A percentile compares a stretch with the other conserved stretches of the same genome.
Conservation (phyloP, 1,139 yeast genomes). For the Candida labiduridarum region DNA sequence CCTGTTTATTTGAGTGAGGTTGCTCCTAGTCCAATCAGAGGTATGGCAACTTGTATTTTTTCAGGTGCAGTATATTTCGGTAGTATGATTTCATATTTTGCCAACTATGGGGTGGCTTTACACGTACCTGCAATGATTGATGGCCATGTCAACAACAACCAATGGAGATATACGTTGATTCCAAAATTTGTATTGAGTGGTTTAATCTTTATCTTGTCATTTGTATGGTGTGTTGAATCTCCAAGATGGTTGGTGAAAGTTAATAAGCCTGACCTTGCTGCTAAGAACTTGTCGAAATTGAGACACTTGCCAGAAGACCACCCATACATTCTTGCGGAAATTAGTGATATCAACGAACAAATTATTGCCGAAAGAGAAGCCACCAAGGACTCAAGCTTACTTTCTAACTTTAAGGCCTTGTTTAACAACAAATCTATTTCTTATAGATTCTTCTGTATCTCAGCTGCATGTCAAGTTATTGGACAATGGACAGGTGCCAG, state of each 20-base stretch:
- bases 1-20: constrained; percentile 54
- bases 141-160: constrained; percentile 24
- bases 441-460: constrained; percentile 47
- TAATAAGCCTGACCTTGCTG: constrained; percentile 37
- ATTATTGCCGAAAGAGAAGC: constrained; percentile 43
- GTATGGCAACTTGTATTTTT: constrained; percentile 50
- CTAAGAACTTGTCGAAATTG: constrained; percentile 41
- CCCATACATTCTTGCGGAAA: constrained; percentile 54
- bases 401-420: constrained; percentile 33
- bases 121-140: constrained; percentile 24
- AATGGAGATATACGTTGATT: constrained; percentile 42
- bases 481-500: constrained; percentile 70
- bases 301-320: constrained; percentile 54
- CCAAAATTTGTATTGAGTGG: constrained; percentile 47
- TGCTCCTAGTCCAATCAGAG: constrained; percentile 56
- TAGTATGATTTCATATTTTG: constrained; percentile 53
- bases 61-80: constrained; percentile 62
- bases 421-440: constrained; percentile 37
- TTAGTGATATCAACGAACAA: constrained; percentile 52
- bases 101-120: constrained; percentile 44
- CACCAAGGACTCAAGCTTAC: constrained; percentile 25
- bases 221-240: constrained; percentile 41
- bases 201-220: constrained; percentile 38
- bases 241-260: constrained; percentile 51
- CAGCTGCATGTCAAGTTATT: constrained; percentile 49